Evolutionary conservation across 768 basidiomycete species (phyloP), one percentile per base, ranked within the genome.

Genomic region (Russula dissimulans): DNA sequence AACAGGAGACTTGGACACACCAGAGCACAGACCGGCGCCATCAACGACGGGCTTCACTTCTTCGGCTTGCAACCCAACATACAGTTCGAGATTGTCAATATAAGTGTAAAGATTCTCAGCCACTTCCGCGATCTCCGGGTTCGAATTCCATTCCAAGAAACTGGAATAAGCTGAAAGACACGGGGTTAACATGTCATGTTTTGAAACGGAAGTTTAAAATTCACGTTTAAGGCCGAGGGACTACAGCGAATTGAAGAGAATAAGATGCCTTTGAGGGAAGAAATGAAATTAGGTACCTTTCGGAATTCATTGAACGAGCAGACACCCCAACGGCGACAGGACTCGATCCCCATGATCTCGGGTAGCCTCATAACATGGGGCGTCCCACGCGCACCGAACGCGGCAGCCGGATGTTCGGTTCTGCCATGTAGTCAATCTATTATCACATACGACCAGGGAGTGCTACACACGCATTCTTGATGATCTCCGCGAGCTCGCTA

Each of bases 261-360:
- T 3, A 11, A 10, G 6, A 14, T 5, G 17, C 14, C 11, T 10
- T 36, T 36, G 7, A 5, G 10, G 22, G 54, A 44, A 22, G 32
- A 36, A 18, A 17, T 48, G 39, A 29, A n/a, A 11, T 18, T 36
- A 50, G 71, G 55, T 61, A 78, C 81, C 77, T 78, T 84, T 57
- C 90, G 77, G 73, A 93, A 93, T 60, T 92, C 90, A 64, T 93
- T 93, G 62, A 93, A 70, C 2, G 86, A 84, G 69, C 90, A 92
- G 22, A 86, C 83, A 49, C 89, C 90, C 90, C 90, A 94, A 22
- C 68, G 64, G 38, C 91, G 80, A 67, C 81, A 86, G 59, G 85
- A 78, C 66, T 87, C 83, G 48, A 93, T 91, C 44, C 89, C 89
- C 87, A 93, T 87, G 44, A 91, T 77, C 69, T 94, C 91, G 62